Evolutionary conservation across 2,329 filamentous ascomycete genomes (phyloP), one percentile per base, ranked within the genome.

Genomic region (Simplicillium sp.): DNA sequence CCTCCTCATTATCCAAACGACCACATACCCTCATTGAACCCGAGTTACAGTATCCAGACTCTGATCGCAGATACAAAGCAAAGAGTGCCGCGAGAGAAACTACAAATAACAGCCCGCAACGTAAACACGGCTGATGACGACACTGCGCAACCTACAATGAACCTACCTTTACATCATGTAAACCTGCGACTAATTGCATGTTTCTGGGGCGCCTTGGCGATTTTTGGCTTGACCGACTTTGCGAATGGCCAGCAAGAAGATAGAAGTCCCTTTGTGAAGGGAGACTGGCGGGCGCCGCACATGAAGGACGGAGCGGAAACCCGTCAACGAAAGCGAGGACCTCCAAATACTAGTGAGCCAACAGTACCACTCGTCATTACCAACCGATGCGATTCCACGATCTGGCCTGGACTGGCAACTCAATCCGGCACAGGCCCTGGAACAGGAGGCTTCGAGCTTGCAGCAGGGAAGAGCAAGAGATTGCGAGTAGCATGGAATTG

Each of bases 381-480:
- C 44, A 94, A 90, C 61, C 70, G 72, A 42, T 94, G 87, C 53
- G 66, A 68, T 9, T 74, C 83, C 15, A 77, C 73, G 1, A 77
- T 92, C 47, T 90, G 83, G 74, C 86, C 87, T 1, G 87, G 78
- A 9, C 76, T 92, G 44, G 73, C 75, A 12, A 87, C 84, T 0
- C 83, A 89, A 53, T 70, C 75, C 36, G 86, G 86, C 16, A 75
- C 73, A 12, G 81, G 80, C 1, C 83, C 85, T 7, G 69, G 70
- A 3, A 70, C 67, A 11, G 77, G 75, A 15, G 87, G 85, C 8
- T 92, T 90, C 54, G 71, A 78, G 52, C 70, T 90, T 29, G 54
- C 60, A 2, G 57, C 75, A 3, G 77, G 81, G 35, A 64, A 71
- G 29, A 77, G 71, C 40, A 74, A 61, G 45, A 71, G 73, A 34